These are phyloP conservation scores for Letharia lupina DNA, from an alignment of 495 filamentous ascomycete species.

Conservation along the genomic window DNA sequence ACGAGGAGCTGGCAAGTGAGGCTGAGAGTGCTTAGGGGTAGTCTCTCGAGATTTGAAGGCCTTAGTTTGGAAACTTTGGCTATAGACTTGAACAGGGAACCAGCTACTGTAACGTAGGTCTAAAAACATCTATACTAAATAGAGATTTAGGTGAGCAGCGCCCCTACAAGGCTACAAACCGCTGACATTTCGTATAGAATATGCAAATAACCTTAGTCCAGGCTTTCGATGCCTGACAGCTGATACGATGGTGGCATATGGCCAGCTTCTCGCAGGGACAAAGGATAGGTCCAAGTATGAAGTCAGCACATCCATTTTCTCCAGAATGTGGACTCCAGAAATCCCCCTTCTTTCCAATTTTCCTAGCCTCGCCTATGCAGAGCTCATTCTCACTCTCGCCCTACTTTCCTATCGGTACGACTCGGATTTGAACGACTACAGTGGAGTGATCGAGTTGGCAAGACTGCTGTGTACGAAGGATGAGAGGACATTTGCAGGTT, in stretches of 20 bases:
- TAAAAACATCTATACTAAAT: not conserved
- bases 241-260: not conserved
- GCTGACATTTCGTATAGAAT: not conserved
- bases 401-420: not conserved
- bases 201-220: not conserved
- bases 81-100: not conserved
- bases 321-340: not conserved
- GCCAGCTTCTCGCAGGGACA: not conserved
- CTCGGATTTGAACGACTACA: not conserved
- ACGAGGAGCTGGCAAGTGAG: constrained; percentile 33
- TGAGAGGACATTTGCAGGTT: not conserved
- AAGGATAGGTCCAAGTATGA: not conserved
- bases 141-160: not conserved
- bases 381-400: not conserved
- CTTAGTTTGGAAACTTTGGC: not conserved
- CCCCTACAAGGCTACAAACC: too few species aligned
- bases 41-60: not conserved
- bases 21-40: constrained; percentile 20
- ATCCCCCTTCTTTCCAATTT: not conserved
- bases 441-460: not conserved
- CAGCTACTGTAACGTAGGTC: not conserved
- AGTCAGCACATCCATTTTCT: not conserved
- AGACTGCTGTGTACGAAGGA: not conserved
- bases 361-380: not conserved
- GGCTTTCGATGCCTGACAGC: not conserved